A percentile compares a stretch with the other conserved stretches of the same genome.
phyloP scores from a whole-genome alignment of 78 protist genomes.

The Creolimax fragrantissima region DNA sequence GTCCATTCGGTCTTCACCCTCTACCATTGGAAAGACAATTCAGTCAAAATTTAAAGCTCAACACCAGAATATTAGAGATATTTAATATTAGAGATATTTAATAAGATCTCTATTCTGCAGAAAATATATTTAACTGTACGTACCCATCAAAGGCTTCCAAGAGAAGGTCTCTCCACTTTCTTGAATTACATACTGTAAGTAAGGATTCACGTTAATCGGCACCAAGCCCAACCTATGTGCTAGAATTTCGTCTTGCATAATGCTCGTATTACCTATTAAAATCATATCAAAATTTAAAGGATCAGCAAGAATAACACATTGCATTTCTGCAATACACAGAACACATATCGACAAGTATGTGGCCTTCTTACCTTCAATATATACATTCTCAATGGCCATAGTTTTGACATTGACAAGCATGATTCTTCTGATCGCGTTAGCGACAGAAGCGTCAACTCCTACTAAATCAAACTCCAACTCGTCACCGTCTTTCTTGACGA shows the following conservation, averaged over 20 bases:
- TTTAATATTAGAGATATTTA: too few species aligned
- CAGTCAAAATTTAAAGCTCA: too few species aligned
- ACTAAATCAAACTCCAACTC: conserved; percentile 67
- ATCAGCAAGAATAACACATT: too few species aligned
- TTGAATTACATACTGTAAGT: background rate
- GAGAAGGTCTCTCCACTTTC: background rate
- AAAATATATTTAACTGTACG: background rate
- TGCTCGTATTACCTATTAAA: conserved; percentile 70
- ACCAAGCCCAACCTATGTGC: conserved; percentile 52
- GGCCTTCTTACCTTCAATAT: conserved; percentile 19
- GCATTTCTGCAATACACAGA: too few species aligned
- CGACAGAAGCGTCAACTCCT: conserved; percentile 79
- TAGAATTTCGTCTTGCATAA: conserved; percentile 82
- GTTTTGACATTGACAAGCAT: conserved; percentile 82
- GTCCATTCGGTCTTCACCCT: conserved; percentile 11
- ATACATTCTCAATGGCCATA: conserved; percentile 86
- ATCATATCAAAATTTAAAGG: too few species aligned
- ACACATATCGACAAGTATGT: too few species aligned
- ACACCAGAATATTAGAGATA: too few species aligned
- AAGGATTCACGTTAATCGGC: conserved; percentile 78
- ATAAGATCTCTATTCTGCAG: too few species aligned
- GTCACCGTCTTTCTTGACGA: conserved; percentile 28
- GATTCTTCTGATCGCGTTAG: conserved; percentile 86
- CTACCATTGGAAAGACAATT: conserved; percentile 16
- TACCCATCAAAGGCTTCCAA: background rate